Evolutionary conservation across 1,284 basidiomycete genomes (phyloP).

Genomic region (Ceratobasidium sp.): DNA sequence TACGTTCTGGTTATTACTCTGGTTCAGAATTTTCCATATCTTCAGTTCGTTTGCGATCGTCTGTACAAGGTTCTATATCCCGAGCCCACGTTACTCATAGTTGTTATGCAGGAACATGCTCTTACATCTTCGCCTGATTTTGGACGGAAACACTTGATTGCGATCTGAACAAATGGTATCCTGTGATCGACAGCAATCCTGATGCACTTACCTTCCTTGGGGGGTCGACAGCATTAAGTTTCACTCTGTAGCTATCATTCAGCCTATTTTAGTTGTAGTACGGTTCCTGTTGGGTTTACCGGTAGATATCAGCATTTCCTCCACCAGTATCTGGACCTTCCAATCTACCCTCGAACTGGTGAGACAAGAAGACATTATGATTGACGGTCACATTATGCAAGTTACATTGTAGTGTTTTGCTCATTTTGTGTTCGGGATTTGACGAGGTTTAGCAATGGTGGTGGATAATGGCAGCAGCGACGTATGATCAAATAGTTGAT

Average conservation of each 20-base stretch:
- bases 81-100: neutral
- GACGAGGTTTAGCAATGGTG: too few relatives aligned
- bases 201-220: neutral
- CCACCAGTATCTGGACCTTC: neutral
- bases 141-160: conserved; percentile 4
- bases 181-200: neutral
- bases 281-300: neutral
- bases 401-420: neutral
- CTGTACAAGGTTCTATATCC: neutral
- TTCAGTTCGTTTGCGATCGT: conserved; percentile 2
- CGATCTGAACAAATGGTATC: neutral
- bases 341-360: neutral
- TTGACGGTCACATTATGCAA: neutral
- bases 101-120: neutral
- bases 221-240: neutral
- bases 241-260: neutral
- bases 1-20: neutral
- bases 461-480: too few relatives aligned
- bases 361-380: neutral
- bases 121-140: neutral
- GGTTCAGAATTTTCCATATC: neutral
- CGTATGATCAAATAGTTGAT: too few relatives aligned
- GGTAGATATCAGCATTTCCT: neutral
- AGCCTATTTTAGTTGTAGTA: neutral
- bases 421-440: too few relatives aligned